Evolutionary conservation across 2,329 filamentous ascomycete genomes (phyloP), one percentile per base, ranked within the genome.

Genomic region (Colletotrichum sp.): DNA sequence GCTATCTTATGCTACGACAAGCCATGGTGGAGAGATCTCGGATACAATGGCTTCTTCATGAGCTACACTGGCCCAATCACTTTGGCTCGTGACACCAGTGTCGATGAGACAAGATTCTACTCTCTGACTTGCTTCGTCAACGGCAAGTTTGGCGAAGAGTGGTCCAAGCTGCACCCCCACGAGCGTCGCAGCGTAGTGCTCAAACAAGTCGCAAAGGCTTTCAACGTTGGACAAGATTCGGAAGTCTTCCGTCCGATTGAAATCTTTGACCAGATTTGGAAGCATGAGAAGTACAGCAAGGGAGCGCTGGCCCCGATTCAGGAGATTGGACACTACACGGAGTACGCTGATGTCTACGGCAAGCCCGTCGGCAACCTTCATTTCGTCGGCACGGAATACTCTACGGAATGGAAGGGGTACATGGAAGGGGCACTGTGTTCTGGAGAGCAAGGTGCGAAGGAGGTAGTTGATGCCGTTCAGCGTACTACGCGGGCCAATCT

Each of bases 301-400:
- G 84, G 84, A 2, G 83, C 83, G 0, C 79, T 84, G 5, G 82
- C 83, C 8, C 84, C 84, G 9, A 80, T 85, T 13, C 81, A 80
- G 2, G 80, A 78, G 12, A 79, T 84, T 3, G 83, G 82, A 0
- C 81, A 84, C 48, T 80, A 81, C 24, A 81, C 78, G 2, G 79
- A 81, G 22, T 80, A 80, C 10, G 80, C 78, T 0, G 77, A 78
- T 13, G 77, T 83, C 6, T 81, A 84, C 39, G 82, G 82, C 8
- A 82, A 83, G 63, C 81, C 81, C 0, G 77, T 84, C n/a, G 83
- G 84, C 1, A 84, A 86, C 44, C 32, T 90, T 6, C 87, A 90
- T 76, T 90, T 89, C 77, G 87, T 87, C 4, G 88, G 88, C 0
- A 90, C 88, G 0, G 88, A 90, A 80, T 87, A 85, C 15, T 84